A percentile compares a stretch with the other conserved stretches of the same genome.
Evolutionary conservation across 352 stramenopile species (phyloP).

Genomic region (Globisporangium splendens): DNA sequence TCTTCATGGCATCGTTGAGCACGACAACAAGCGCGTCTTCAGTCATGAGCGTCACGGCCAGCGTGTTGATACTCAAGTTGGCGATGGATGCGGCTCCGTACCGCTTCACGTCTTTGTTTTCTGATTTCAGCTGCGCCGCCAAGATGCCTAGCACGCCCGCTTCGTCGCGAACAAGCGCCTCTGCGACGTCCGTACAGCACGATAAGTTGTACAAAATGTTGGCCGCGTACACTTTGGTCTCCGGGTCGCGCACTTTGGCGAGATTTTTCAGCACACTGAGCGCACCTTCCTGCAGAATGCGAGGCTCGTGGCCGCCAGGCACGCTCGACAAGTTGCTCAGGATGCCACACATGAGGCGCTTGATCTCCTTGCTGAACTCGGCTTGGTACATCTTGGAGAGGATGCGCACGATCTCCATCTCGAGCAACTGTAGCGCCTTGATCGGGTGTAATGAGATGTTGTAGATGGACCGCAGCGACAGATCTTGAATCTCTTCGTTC

Average conservation of each 20-base stretch:
- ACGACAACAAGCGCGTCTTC: constrained; percentile 37
- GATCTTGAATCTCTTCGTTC: constrained; percentile 67
- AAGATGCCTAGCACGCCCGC: constrained; percentile 67
- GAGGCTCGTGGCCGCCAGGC: constrained; percentile 25
- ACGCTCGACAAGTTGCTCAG: constrained; percentile 65
- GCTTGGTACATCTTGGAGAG: constrained; percentile 76
- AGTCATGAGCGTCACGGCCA: constrained; percentile 65
- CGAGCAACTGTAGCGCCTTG: constrained; percentile 51
- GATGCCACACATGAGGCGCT: constrained; percentile 71
- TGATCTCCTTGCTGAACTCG: constrained; percentile 74
- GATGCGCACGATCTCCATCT: constrained; percentile 79
- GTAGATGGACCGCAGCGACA: constrained; percentile 71
- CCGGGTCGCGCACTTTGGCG: constrained; percentile 65
- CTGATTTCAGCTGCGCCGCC: constrained; percentile 56
- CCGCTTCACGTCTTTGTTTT: constrained; percentile 59
- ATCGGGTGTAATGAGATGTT: constrained; percentile 62
- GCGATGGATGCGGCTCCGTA: constrained; percentile 64
- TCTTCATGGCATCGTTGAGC: constrained; percentile 71
- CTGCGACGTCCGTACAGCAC: constrained; percentile 38
- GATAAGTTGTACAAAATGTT: constrained; percentile 84
- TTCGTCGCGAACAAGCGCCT: constrained; percentile 65
- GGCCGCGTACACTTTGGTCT: constrained; percentile 82
- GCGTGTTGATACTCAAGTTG: constrained; percentile 49
- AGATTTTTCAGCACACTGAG: constrained; percentile 66
- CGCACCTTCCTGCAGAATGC: constrained; percentile 60